Percentiles rank a stretch among this genome's conserved stretches.
These are phyloP conservation scores for Benincasa hispida DNA, from an alignment of 306 rosid species.

Conservation along the genomic window DNA sequence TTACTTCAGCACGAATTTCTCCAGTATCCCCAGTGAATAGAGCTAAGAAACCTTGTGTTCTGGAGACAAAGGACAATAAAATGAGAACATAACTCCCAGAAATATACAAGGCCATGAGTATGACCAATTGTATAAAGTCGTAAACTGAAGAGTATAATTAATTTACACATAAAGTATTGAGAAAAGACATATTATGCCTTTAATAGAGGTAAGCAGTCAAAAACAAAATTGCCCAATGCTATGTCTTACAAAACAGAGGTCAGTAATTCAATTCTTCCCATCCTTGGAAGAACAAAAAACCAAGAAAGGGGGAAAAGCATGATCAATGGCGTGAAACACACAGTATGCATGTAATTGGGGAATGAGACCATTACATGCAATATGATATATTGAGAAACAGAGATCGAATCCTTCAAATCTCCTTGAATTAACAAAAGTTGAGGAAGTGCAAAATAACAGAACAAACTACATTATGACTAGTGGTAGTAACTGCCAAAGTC, in stretches of 20 bases:
- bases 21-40: conserved; percentile 97
- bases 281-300: background rate
- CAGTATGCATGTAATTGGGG: background rate
- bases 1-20: conserved; percentile 94
- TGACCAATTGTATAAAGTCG: no score
- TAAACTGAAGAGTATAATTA: background rate
- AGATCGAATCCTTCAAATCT: background rate
- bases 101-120: background rate
- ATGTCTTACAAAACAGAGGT: background rate
- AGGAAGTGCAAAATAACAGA: background rate
- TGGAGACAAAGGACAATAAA: conserved; percentile 19
- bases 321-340: background rate
- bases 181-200: background rate
- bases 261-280: background rate
- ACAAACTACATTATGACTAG: background rate
- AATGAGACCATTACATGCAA: background rate
- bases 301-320: background rate
- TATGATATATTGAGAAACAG: background rate
- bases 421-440: background rate
- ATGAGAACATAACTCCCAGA: conserved; percentile 6
- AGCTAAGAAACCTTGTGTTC: conserved; percentile 96
- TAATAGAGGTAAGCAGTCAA: background rate
- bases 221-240: background rate
- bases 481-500: background rate
- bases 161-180: background rate